Conservation (phyloP, 805 yeast genomes). For the Ogataea methanolica region DNA sequence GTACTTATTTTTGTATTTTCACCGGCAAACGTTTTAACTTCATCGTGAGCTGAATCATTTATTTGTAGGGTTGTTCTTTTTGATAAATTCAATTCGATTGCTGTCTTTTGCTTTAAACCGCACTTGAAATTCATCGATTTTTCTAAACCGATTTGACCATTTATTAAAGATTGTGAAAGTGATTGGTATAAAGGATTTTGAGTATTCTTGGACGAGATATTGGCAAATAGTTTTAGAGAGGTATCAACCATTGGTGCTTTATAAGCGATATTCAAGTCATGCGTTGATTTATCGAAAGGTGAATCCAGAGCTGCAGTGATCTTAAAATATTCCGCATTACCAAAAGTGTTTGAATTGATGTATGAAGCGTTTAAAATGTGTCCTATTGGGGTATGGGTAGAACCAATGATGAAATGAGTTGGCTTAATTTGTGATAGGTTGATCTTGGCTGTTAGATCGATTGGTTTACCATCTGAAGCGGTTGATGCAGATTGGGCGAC, state of each 20-base stretch:
- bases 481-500: slow-evolving; percentile 14
- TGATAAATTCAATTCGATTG: slow-evolving; percentile 52
- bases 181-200: slow-evolving; percentile 46
- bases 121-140: slow-evolving; percentile 7
- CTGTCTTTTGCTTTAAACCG: slow-evolving; percentile 1
- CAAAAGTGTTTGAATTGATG: slow-evolving; percentile 49
- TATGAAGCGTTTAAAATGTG: slow-evolving; percentile 32
- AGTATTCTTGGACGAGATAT: slow-evolving; percentile 47
- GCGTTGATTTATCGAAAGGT: slow-evolving; percentile 40
- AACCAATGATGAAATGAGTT: slow-evolving; percentile 29
- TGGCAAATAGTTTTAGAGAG: slow-evolving; percentile 42
- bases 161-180: slow-evolving; percentile 47
- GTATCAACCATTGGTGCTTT: slow-evolving; percentile 42
- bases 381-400: slow-evolving; percentile 32
- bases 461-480: slow-evolving; percentile 17
- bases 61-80: slow-evolving; percentile 52
- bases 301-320: slow-evolving; percentile 45
- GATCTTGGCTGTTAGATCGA: slow-evolving; percentile 30
- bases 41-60: slow-evolving; percentile 49
- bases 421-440: slow-evolving; percentile 29
- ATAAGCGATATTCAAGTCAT: slow-evolving; percentile 38
- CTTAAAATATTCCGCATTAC: slow-evolving; percentile 61
- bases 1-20: slow-evolving; percentile 56
- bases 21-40: slow-evolving; percentile 56
- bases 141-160: slow-evolving; percentile 48